phyloP scores from a whole-genome alignment of 352 stramenopile species.

The Phytophthora europaea region DNA sequence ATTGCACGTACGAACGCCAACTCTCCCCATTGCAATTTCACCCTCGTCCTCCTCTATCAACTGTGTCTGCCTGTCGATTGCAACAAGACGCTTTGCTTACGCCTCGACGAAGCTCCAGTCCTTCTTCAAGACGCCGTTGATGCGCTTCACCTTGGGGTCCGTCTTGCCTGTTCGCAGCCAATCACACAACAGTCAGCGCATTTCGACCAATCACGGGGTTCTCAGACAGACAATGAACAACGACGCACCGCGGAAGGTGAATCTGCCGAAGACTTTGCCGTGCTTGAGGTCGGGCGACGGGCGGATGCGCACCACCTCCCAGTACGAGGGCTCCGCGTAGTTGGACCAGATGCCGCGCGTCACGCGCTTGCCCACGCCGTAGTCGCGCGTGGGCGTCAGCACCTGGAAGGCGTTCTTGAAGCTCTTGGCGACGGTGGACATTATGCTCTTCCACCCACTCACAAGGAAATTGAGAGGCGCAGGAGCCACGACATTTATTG shows the following conservation, averaged over 20 bases:
- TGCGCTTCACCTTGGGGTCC: constrained; percentile 76
- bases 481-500: constrained; percentile 22
- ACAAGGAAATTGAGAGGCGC: constrained; percentile 20
- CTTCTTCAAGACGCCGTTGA: constrained; percentile 82
- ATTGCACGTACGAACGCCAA: not conserved
- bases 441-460: constrained; percentile 30
- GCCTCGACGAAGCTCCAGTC: constrained; percentile 59
- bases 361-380: constrained; percentile 74
- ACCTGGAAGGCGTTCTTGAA: constrained; percentile 83
- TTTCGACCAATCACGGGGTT: not conserved
- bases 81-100: constrained; percentile 7
- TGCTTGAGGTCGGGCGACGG: constrained; percentile 85
- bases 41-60: constrained; percentile 3
- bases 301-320: constrained; percentile 84
- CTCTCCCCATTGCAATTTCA: not conserved
- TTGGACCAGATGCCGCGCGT: constrained; percentile 82
- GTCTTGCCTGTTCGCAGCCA: constrained; percentile 62
- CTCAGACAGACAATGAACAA: no score
- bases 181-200: constrained; percentile 15
- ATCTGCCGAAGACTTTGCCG: constrained; percentile 85
- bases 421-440: constrained; percentile 49
- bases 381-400: constrained; percentile 73
- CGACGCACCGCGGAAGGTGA: constrained; percentile 83
- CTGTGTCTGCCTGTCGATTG: not conserved
- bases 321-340: constrained; percentile 79